These are phyloP conservation scores for Zasmidium angulare DNA, from an alignment of 2,329 filamentous ascomycete species.

Conservation along the genomic window DNA sequence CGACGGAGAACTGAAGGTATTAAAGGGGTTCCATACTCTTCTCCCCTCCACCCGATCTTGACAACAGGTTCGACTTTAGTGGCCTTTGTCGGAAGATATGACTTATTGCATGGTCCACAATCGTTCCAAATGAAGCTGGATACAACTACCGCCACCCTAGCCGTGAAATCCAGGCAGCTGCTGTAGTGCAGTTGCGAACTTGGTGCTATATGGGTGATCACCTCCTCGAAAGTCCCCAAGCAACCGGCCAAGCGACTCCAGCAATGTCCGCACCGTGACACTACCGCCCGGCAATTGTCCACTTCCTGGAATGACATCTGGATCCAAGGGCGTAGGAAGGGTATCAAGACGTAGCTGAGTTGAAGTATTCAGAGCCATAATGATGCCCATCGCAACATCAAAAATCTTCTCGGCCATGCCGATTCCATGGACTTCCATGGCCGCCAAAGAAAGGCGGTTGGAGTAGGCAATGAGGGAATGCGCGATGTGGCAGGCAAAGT, in stretches of 20 bases:
- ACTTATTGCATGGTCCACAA: too few relatives aligned
- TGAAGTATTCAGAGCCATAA: conserved; percentile 25
- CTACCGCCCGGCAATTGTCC: not conserved
- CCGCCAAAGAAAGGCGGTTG: conserved; percentile 31
- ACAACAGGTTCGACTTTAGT: too few relatives aligned
- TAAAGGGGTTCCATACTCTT: too few relatives aligned
- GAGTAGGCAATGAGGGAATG: conserved; percentile 38
- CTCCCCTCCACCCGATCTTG: too few relatives aligned
- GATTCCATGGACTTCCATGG: conserved; percentile 46
- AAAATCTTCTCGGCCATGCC: conserved; percentile 43
- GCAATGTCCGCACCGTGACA: conserved; percentile 8
- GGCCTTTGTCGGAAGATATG: too few relatives aligned
- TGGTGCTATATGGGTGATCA: conserved; percentile 20
- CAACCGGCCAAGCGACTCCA: conserved; percentile 17
- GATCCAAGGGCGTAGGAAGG: conserved; percentile 9
- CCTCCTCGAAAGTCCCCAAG: conserved; percentile 25
- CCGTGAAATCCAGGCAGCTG: too few relatives aligned
- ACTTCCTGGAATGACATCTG: conserved; percentile 16
- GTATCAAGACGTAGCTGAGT: conserved; percentile 17
- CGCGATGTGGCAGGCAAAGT: conserved; percentile 39
- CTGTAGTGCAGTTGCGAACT: conserved; percentile 7
- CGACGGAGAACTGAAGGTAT: too few relatives aligned
- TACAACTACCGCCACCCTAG: too few relatives aligned
- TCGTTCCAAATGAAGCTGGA: too few relatives aligned
- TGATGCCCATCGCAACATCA: conserved; percentile 35